Evolutionary conservation across 441 rosid genomes (phyloP), one percentile per base, ranked within the genome.

Genomic region (Corymbia citriodora): DNA sequence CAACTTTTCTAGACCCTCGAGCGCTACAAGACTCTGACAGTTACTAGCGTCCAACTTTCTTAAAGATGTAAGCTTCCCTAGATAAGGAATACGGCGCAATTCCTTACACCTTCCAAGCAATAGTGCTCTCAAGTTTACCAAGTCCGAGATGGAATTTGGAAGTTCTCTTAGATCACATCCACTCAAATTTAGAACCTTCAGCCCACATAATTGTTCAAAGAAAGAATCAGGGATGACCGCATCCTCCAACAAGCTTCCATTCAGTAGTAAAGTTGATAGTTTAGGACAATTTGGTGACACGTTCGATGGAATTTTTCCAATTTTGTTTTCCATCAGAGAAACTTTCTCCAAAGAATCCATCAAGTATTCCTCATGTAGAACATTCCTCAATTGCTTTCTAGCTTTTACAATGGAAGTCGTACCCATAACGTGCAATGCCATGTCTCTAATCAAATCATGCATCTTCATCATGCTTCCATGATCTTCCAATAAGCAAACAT

Each of bases 391-490:
- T 7, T 4, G 0, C 33, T 63, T 63, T 63, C 33, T 0, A 29
- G 8, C 33, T 63, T 16, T 63, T 63, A 63, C 72, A 29, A 63
- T 29, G 33, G 72, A 63, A 63, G 72, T 63, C 1, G 8, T 8
- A 14, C 72, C 29, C 17, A 63, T 29, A 36, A 63, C 29, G 16
- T 29, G 33, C 72, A 63, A 29, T 63, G 72, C 72, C 94, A 94
- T 91, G 25, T 91, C 90, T 86, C 94, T 91, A 13, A 92, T 18
- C 52, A 92, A 55, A 72, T 90, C 91, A 88, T 93, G 93, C 93
- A 94, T 93, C 90, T 89, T 82, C 17, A 93, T 93, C 9, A 23
- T 19, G 13, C 15, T 6, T 6, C 5, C 68, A 45, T 19, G 1
- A 49, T 21, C 18, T 53, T 91, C 85, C 65, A 92, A 79, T 50